A percentile compares a stretch with the other conserved stretches of the same genome.
Conservation (phyloP, 2,329 filamentous ascomycete genomes). For the Diaporthe sp. region DNA sequence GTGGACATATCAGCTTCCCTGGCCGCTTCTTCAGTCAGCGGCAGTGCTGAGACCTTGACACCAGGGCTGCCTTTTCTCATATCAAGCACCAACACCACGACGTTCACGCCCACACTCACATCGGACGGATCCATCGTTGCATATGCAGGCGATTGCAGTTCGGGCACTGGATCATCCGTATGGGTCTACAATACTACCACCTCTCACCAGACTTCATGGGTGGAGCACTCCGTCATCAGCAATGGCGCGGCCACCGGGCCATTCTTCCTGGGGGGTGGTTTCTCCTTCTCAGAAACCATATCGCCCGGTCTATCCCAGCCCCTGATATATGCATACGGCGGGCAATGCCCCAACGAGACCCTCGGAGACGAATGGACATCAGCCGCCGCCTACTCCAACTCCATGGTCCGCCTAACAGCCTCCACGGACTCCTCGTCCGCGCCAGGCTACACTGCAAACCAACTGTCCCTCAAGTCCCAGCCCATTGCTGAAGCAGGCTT, state of each 20-base stretch:
- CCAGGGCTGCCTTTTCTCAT: constrained; percentile 71
- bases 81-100: constrained; percentile 55
- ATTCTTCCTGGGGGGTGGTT: constrained; percentile 63
- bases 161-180: constrained; percentile 62
- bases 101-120: constrained; percentile 77
- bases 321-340: constrained; percentile 81
- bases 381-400: constrained; percentile 80
- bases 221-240: constrained; percentile 44
- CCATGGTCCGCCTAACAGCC: constrained; percentile 76
- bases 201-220: constrained; percentile 55
- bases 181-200: constrained; percentile 73
- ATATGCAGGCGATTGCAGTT: constrained; percentile 78
- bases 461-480: constrained; percentile 62
- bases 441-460: constrained; percentile 48
- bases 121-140: constrained; percentile 77
- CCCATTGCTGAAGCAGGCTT: constrained; percentile 89
- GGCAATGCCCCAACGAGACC: constrained; percentile 78
- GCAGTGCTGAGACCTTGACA: constrained; percentile 59
- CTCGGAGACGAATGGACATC: constrained; percentile 69
- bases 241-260: constrained; percentile 48
- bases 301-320: constrained; percentile 63
- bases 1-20: constrained; percentile 73
- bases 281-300: constrained; percentile 75
- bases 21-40: constrained; percentile 52
- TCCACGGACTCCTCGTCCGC: constrained; percentile 42